Evolutionary conservation across 1,139 yeast genomes (phyloP).

Genomic region (Diutina ranongensis): DNA sequence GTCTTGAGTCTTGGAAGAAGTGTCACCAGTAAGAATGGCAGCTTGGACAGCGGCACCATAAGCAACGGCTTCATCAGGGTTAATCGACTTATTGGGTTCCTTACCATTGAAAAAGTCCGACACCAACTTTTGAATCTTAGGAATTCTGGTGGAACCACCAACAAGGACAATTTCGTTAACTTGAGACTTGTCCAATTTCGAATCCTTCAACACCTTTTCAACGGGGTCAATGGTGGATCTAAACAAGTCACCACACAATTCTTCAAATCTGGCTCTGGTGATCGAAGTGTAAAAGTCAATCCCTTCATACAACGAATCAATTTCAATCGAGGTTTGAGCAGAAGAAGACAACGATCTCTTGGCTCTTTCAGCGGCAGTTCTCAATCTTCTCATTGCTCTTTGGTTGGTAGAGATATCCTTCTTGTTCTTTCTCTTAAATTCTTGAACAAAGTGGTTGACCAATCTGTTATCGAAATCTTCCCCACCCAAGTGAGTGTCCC

Average conservation of each 20-base stretch:
- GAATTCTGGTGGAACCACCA: constrained; percentile 98
- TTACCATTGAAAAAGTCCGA: constrained; percentile 85
- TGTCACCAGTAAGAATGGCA: constrained; percentile 78
- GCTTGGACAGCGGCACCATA: constrained; percentile 67
- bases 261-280: constrained; percentile 93
- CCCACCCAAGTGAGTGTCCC: constrained; percentile 59
- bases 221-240: constrained; percentile 88
- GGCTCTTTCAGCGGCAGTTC: constrained; percentile 95
- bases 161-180: constrained; percentile 89
- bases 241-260: constrained; percentile 76
- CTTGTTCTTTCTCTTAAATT: constrained; percentile 80
- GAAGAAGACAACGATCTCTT: constrained; percentile 89
- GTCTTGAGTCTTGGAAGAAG: constrained; percentile 11
- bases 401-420: constrained; percentile 64
- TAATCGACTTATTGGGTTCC: constrained; percentile 90
- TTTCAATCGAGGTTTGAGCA: constrained; percentile 82
- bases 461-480: constrained; percentile 45
- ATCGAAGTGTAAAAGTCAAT: constrained; percentile 87
- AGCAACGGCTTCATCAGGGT: constrained; percentile 70
- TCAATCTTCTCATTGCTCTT: constrained; percentile 79
- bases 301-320: constrained; percentile 92
- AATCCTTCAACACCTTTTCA: constrained; percentile 82
- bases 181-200: constrained; percentile 72
- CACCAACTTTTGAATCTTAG: constrained; percentile 86
- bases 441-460: constrained; percentile 16